These are phyloP conservation scores for Anthracocystis setariae DNA, from an alignment of 1,284 basidiomycete species.

Conservation along the genomic window DNA sequence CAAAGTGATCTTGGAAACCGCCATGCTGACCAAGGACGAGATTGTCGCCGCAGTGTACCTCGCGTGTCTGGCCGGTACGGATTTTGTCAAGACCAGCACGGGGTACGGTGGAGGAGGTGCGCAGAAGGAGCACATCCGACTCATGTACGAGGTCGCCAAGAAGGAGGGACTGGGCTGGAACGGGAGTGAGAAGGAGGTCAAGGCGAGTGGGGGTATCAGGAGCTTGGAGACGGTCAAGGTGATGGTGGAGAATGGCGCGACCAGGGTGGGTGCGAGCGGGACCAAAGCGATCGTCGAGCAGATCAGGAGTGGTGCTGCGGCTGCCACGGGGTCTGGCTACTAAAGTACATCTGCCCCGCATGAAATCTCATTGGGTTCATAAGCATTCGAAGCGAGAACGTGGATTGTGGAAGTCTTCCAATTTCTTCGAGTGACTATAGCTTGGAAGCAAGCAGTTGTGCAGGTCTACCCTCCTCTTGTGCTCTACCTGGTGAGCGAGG, in stretches of 20 bases:
- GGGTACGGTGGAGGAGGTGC: conserved; percentile 61
- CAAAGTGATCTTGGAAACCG: conserved; percentile 62
- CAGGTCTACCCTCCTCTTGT: neutral
- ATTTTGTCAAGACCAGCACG: conserved; percentile 63
- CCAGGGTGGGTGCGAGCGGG: conserved; percentile 56
- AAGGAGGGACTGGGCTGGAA: conserved; percentile 25
- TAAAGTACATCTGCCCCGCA: too few species aligned
- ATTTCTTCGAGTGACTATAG: conserved; percentile 7
- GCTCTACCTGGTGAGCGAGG: neutral
- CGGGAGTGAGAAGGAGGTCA: conserved; percentile 41
- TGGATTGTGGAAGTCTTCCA: neutral
- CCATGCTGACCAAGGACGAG: conserved; percentile 48
- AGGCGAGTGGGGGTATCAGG: conserved; percentile 59
- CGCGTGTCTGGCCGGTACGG: conserved; percentile 55
- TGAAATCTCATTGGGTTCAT: too few species aligned
- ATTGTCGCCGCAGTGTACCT: conserved; percentile 49
- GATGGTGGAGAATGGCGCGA: conserved; percentile 58
- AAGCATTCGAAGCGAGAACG: neutral
- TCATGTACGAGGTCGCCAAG: conserved; percentile 55
- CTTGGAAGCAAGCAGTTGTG: conserved; percentile 25
- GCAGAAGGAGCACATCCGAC: conserved; percentile 48
- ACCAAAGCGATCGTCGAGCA: conserved; percentile 58
- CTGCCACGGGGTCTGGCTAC: conserved; percentile 9
- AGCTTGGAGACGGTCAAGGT: conserved; percentile 34
- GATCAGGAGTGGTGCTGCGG: conserved; percentile 26